Evolutionary conservation across 768 basidiomycete species (phyloP), one percentile per base, ranked within the genome.

Genomic region (Podaxis mareebaensis): DNA sequence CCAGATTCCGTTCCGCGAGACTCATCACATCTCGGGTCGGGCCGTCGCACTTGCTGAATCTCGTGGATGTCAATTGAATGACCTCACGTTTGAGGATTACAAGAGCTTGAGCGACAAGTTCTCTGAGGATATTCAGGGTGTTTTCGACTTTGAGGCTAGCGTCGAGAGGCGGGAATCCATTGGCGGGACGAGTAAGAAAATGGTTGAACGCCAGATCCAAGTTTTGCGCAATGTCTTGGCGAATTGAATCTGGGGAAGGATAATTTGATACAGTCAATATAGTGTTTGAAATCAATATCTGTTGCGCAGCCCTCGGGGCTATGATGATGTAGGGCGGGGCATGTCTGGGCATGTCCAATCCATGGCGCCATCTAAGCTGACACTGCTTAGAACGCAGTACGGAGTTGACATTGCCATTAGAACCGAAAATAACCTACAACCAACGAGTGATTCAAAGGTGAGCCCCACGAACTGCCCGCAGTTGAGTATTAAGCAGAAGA

Each of bases 1-100:
- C 13, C 68, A 97, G 96, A 92, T 95, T 48, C 97, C 97, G 7
- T 99, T 99, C 87, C 90, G 97, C 49, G 95, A 98, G 76, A 99
- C 97, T 1, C 97, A 99, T 73, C 97, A 99, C 74, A 88, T 99
- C 68, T 98, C 97, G 3, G 97, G 97, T 3, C 89, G 94, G 13
- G 95, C 96, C 20, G 96, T 99, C 52, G 95, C 96, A 1, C 82
- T 98, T 42, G 96, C 96, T 0, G 97, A 99, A 74, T 79, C 88
- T 48, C 85, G 87, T 38, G 82, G 84, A 64, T 89, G 91, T 68
- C 91, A 93, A 69, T 81, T 99, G 46, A 88, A 93, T 66, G 87
- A 92, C 56, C 83, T 99, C 65, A 82, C 87, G 1, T 79, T 95
- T 55, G 77, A 86, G 39, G 94, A 99, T 75, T 96, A 86, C 79